These are phyloP conservation scores for Botrytis deweyae DNA, from an alignment of 2,329 filamentous ascomycete genomes.

Conservation along the genomic window DNA sequence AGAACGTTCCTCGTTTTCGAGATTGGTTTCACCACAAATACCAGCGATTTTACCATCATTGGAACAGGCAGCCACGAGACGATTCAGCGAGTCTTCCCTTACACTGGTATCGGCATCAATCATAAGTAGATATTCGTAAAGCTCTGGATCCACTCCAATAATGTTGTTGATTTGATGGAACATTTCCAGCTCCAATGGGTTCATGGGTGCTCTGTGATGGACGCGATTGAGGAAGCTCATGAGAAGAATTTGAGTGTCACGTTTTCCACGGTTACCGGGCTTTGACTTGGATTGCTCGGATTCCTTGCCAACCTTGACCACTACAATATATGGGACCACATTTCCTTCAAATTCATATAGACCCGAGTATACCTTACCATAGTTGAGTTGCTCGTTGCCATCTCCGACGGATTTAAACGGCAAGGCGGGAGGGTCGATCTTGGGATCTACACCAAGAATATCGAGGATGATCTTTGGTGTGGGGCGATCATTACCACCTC, in stretches of 20 bases:
- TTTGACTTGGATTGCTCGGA: constrained; percentile 89
- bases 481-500: constrained; percentile 91
- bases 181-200: constrained; percentile 92
- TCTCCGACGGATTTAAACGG: constrained; percentile 91
- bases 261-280: constrained; percentile 96
- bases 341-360: constrained; percentile 97
- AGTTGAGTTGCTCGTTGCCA: constrained; percentile 91
- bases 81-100: constrained; percentile 85
- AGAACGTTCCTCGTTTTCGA: constrained; percentile 91
- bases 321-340: constrained; percentile 91
- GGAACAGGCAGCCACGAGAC: constrained; percentile 86
- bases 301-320: constrained; percentile 97
- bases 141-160: constrained; percentile 93
- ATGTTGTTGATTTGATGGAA: constrained; percentile 99
- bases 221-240: constrained; percentile 99
- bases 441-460: constrained; percentile 94
- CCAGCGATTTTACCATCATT: constrained; percentile 95
- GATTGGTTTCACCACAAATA: constrained; percentile 93
- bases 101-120: constrained; percentile 97
- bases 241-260: constrained; percentile 92
- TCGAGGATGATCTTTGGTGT: constrained; percentile 98
- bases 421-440: constrained; percentile 89
- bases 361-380: constrained; percentile 97
- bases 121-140: constrained; percentile 97
- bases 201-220: constrained; percentile 92